Evolutionary conservation across 331 rosid species (phyloP).

Genomic region (Phaseolus coccineus): DNA sequence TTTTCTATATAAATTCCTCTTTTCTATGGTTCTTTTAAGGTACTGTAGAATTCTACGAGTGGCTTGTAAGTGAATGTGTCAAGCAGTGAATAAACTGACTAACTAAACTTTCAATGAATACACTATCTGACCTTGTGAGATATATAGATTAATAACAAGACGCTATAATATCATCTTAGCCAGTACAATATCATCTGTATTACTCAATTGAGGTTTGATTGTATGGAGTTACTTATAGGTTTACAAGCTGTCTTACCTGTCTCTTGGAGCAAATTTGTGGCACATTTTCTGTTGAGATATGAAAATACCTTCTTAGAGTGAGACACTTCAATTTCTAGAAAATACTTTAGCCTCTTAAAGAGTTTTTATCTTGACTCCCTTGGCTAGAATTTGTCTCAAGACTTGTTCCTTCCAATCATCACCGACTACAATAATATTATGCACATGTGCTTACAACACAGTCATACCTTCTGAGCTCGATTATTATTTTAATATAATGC

Average conservation of each 20-base stretch:
- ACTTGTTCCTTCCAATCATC: neutral
- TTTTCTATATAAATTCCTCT: neutral
- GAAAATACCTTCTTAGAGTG: neutral
- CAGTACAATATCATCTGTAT: neutral
- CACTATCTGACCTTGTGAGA: neutral
- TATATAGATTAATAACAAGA: neutral
- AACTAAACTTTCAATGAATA: neutral
- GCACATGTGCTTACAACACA: neutral
- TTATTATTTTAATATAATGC: neutral
- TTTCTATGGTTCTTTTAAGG: neutral
- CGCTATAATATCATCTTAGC: neutral
- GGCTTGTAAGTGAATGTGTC: neutral
- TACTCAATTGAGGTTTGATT: neutral
- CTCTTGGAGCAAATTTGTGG: neutral
- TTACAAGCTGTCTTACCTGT: neutral
- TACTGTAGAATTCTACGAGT: neutral
- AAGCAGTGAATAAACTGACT: neutral
- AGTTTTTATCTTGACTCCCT: neutral
- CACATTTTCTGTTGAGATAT: slow-evolving; percentile 5
- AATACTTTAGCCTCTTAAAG: neutral
- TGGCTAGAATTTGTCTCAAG: neutral
- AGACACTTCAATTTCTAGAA: neutral
- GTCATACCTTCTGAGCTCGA: neutral
- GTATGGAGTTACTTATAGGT: neutral
- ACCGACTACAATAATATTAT: neutral